phyloP scores from a whole-genome alignment of 108 stramenopile species.

The Skeletonema menzelii region DNA sequence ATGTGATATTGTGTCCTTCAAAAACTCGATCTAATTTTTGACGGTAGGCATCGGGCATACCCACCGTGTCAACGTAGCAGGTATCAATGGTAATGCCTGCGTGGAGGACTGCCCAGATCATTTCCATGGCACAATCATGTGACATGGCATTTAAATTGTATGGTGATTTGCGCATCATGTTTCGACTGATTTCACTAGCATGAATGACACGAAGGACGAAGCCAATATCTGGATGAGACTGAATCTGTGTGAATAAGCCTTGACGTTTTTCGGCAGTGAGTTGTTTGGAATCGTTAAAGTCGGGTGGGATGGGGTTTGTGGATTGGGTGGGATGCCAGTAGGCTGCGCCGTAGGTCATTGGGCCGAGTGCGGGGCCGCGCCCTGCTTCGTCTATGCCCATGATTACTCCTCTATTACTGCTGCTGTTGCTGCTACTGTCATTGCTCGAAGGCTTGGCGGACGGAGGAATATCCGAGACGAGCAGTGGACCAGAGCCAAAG shows the following conservation, averaged over 20 bases:
- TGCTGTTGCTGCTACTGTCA: conserved; percentile 11
- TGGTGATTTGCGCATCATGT: conserved; percentile 77
- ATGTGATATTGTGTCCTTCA: conserved; percentile 58
- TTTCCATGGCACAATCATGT: conserved; percentile 77
- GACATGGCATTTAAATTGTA: conserved; percentile 89
- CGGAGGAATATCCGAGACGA: conserved; percentile 68
- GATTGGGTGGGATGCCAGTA: conserved; percentile 69
- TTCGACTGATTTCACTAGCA: conserved; percentile 79
- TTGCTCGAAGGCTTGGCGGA: not conserved
- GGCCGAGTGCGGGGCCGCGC: conserved; percentile 85
- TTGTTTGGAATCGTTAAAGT: conserved; percentile 88
- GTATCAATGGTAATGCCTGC: conserved; percentile 66
- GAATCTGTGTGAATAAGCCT: conserved; percentile 55
- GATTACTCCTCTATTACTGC: conserved; percentile 33
- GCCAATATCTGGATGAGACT: conserved; percentile 59
- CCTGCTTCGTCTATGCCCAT: conserved; percentile 83
- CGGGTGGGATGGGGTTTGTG: conserved; percentile 50
- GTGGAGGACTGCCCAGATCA: conserved; percentile 73
- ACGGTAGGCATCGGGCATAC: conserved; percentile 69
- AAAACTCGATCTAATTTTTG: conserved; percentile 69
- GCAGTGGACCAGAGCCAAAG: conserved; percentile 64
- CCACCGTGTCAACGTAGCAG: conserved; percentile 86
- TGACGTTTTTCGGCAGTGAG: conserved; percentile 67
- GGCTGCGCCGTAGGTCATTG: conserved; percentile 86
- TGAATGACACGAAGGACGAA: conserved; percentile 72